Percentiles rank a stretch among this genome's conserved stretches.
These are phyloP conservation scores for Peronospora tabacina DNA, from an alignment of 352 stramenopile species.

Conservation along the genomic window DNA sequence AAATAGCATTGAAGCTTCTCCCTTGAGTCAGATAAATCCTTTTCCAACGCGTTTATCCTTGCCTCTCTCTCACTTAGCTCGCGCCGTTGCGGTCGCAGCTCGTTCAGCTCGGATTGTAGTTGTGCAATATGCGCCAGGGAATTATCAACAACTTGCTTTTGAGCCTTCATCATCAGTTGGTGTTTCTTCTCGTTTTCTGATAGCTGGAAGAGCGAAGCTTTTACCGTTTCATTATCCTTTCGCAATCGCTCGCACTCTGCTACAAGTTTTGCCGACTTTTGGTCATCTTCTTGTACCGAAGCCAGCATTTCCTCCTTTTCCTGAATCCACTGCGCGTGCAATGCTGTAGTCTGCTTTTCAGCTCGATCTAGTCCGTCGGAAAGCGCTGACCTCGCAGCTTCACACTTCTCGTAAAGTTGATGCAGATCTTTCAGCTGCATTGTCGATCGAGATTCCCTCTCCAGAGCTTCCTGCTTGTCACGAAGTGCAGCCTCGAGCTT, in stretches of 20 bases:
- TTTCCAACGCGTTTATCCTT: constrained; percentile 30
- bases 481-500: constrained; percentile 28
- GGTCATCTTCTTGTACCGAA: constrained; percentile 30
- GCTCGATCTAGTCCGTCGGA: constrained; percentile 38
- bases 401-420: constrained; percentile 34
- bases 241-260: constrained; percentile 38
- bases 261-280: constrained; percentile 22
- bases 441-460: constrained; percentile 17
- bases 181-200: constrained; percentile 36
- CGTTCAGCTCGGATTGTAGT: constrained; percentile 32
- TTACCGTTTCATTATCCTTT: constrained; percentile 35
- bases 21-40: constrained; percentile 27
- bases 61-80: constrained; percentile 33
- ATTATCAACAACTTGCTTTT: constrained; percentile 21
- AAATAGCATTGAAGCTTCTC: constrained; percentile 33
- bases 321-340: constrained; percentile 52
- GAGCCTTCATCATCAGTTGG: constrained; percentile 18
- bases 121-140: constrained; percentile 25
- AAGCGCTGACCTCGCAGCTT: constrained; percentile 36
- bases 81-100: constrained; percentile 22
- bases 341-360: constrained; percentile 42
- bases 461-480: constrained; percentile 26
- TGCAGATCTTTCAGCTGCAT: constrained; percentile 36
- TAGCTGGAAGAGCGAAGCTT: constrained; percentile 18
- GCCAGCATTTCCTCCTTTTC: constrained; percentile 47